Evolutionary conservation across 805 yeast genomes (phyloP).

Genomic region (Candida qinlingensis): DNA sequence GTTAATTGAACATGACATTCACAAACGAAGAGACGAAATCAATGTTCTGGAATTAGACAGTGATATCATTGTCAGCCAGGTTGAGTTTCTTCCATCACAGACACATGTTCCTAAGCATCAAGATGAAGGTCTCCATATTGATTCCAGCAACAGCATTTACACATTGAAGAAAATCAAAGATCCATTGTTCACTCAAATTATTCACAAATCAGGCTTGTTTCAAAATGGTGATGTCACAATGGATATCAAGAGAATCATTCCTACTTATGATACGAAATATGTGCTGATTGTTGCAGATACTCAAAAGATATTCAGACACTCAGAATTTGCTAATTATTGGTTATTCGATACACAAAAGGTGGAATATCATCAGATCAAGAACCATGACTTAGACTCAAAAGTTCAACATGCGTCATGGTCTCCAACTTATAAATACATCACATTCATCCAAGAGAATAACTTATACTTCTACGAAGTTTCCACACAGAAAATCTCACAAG

Average conservation of each 20-base stretch:
- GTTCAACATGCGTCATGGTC: constrained; percentile 53
- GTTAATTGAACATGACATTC: constrained; percentile 7
- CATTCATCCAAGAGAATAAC: constrained; percentile 53
- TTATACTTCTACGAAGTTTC: constrained; percentile 41
- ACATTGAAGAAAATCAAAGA: constrained; percentile 19
- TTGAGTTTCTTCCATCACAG: constrained; percentile 25
- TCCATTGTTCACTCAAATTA: constrained; percentile 14
- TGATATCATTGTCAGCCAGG: constrained; percentile 6
- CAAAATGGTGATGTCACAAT: constrained; percentile 35
- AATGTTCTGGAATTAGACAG: constrained; percentile 2
- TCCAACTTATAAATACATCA: constrained; percentile 49
- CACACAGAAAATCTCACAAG: constrained; percentile 8
- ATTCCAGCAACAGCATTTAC: background rate
- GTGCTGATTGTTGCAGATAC: constrained; percentile 53
- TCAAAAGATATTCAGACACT: constrained; percentile 60
- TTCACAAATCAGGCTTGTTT: constrained; percentile 31
- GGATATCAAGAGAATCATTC: constrained; percentile 34
- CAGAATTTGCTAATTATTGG: constrained; percentile 59
- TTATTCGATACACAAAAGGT: constrained; percentile 42
- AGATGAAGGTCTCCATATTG: constrained; percentile 42
- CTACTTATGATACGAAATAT: constrained; percentile 40
- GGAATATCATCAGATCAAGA: constrained; percentile 28
- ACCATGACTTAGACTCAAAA: constrained; percentile 11
- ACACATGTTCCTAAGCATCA: constrained; percentile 18
- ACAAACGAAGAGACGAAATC: constrained; percentile 7